Evolutionary conservation across 768 basidiomycete species (phyloP).

Genomic region (Leucocoprinus sp.): DNA sequence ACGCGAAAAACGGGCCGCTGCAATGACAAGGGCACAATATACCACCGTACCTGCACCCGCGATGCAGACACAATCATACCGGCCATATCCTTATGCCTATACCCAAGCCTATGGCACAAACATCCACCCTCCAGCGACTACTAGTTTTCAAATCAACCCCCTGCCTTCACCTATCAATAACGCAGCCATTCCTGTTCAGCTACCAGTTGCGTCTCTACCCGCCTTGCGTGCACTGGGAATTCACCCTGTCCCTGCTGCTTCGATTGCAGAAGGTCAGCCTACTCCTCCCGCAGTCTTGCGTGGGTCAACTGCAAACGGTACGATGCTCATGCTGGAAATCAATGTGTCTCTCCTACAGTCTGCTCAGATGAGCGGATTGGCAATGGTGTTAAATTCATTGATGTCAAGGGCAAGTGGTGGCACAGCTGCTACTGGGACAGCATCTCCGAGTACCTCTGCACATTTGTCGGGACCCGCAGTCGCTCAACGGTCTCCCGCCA

Average conservation of each 20-base stretch:
- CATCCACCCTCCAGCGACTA: slow-evolving; percentile 28
- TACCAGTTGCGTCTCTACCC: slow-evolving; percentile 59
- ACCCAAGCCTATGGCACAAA: slow-evolving; percentile 46
- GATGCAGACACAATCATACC: slow-evolving; percentile 50
- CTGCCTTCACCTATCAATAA: slow-evolving; percentile 22
- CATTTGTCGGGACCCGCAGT: neutral
- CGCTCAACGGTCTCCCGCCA: neutral
- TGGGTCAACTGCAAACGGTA: slow-evolving; percentile 63
- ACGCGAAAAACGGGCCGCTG: slow-evolving; percentile 53
- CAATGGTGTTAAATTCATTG: slow-evolving; percentile 61
- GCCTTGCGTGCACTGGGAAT: slow-evolving; percentile 68
- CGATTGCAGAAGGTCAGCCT: slow-evolving; percentile 47
- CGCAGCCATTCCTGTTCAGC: slow-evolving; percentile 54
- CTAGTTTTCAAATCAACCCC: slow-evolving; percentile 19
- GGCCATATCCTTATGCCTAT: slow-evolving; percentile 58
- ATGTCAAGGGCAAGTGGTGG: slow-evolving; percentile 40
- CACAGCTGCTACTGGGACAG: slow-evolving; percentile 11
- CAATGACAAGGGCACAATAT: slow-evolving; percentile 34
- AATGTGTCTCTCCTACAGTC: slow-evolving; percentile 67
- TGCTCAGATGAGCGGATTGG: slow-evolving; percentile 71
- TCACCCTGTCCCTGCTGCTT: slow-evolving; percentile 52
- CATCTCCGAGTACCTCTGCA: slow-evolving; percentile 5
- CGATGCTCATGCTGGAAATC: slow-evolving; percentile 69
- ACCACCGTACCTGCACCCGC: slow-evolving; percentile 23
- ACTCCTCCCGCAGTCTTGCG: slow-evolving; percentile 73